Evolutionary conservation across 2,329 filamentous ascomycete species (phyloP), one percentile per base, ranked within the genome.

Genomic region (Pseudopithomyces maydicus): DNA sequence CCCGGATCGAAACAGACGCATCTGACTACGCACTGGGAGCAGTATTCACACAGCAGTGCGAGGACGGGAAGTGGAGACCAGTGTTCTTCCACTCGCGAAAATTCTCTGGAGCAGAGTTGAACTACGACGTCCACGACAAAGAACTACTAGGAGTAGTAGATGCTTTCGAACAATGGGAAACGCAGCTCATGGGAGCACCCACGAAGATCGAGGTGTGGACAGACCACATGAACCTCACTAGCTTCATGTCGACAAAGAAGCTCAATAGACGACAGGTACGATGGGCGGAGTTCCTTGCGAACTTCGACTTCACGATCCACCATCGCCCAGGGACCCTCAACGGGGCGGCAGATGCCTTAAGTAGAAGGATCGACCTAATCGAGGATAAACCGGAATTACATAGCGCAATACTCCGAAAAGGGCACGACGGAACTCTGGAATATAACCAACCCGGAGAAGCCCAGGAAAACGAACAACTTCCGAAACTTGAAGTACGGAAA

Each of bases 1-100:
- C 22, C 11, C 2, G 12, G 50, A 26, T 55, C 26, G 26, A 55
- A 33, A 50, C 19, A 41, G 23, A 52, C 45, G 29, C 45, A 52
- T 44, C 22, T 42, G 19, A 48, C 29, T 57, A 49, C 36, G 32
- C 51, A 26, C 26, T 29, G 8, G 26, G 26, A 29, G 26, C 8
- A 29, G 26, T 52, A 35, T 35, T 26, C 42, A 14, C 46, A 33
- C 35, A 51, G 12, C 42, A 42, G 19, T 44, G 44, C 39, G 46
- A 39, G n/a, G 38, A 52, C 17, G 49, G 47, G 35, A 76, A 66
- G 50, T 55, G 44, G 45, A 45, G 53, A 50, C 53, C 38, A 26
- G 44, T 62, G 12, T 54, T 58, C 64, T 35, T 65, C 73, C 53
- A 73, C 70, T 49, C 47, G 66, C 20, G 49, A 47, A 52, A 52